These are phyloP conservation scores for Phytophthora gonapodyides DNA, from an alignment of 352 stramenopile species.

Conservation along the genomic window DNA sequence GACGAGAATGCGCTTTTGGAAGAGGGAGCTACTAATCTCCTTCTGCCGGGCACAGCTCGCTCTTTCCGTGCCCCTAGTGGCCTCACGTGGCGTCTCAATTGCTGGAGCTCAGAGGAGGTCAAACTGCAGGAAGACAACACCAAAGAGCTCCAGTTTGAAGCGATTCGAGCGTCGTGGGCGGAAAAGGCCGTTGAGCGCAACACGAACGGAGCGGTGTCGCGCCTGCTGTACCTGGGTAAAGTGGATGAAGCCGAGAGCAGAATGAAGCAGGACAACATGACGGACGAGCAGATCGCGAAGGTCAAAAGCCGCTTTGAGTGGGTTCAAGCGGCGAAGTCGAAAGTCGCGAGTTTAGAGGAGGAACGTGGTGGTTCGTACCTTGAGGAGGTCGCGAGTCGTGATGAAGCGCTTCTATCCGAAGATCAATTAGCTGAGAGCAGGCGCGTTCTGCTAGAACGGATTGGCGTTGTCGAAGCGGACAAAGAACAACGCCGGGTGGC, in stretches of 20 bases:
- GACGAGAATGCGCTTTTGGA: conserved; percentile 22
- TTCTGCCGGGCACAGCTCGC: conserved; percentile 7
- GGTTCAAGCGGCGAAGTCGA: conserved; percentile 29
- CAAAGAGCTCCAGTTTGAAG: conserved; percentile 57
- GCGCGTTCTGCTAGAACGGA: conserved; percentile 36
- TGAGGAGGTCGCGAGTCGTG: conserved; percentile 9
- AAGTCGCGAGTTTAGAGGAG: conserved; percentile 6
- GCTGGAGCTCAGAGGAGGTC: conserved; percentile 66
- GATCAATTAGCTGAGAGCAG: conserved; percentile 40
- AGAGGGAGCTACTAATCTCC: conserved; percentile 2
- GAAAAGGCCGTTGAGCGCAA: conserved; percentile 60
- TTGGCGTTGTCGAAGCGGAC: conserved; percentile 29
- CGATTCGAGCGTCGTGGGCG: conserved; percentile 53
- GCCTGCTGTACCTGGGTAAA: conserved; percentile 55
- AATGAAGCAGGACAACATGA: conserved; percentile 46
- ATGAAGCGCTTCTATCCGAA: conserved; percentile 28
- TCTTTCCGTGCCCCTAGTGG: conserved; percentile 18
- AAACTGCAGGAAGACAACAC: conserved; percentile 63
- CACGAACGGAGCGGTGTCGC: conserved; percentile 56
- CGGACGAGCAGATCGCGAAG: conserved; percentile 52
- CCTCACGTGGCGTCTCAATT: conserved; percentile 57
- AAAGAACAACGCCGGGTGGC: conserved; percentile 35
- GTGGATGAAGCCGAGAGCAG: conserved; percentile 40
- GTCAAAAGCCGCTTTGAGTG: conserved; percentile 49
- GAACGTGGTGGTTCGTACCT: conserved; percentile 16